A percentile compares a stretch with the other conserved stretches of the same genome.
Conservation (phyloP, 345 rosid species). For the Pugionium dolabratum region DNA sequence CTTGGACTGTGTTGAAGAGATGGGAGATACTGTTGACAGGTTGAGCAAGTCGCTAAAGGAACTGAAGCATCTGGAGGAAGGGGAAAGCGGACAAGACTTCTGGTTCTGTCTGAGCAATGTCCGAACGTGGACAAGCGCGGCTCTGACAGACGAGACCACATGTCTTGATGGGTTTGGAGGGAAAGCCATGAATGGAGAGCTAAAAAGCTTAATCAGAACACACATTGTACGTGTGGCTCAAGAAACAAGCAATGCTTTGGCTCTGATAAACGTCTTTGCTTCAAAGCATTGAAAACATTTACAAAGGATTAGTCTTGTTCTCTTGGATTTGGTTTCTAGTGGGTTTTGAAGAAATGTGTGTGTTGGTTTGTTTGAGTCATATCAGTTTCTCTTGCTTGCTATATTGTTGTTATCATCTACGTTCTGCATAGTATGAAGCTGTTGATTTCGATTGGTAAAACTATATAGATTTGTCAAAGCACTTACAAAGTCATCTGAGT, state of each 20-base stretch:
- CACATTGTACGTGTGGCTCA: conserved; percentile 64
- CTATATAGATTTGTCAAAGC: not conserved
- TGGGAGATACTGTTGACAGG: conserved; percentile 73
- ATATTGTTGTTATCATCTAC: conserved; percentile 13
- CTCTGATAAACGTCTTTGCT: conserved; percentile 67
- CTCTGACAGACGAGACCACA: conserved; percentile 90
- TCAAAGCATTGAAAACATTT: conserved; percentile 36
- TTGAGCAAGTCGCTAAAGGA: conserved; percentile 62
- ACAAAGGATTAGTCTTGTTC: conserved; percentile 4
- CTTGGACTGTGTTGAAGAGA: conserved; percentile 69
- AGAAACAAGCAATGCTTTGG: conserved; percentile 82
- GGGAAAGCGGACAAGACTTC: conserved; percentile 57
- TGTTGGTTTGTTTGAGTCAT: conserved; percentile 14
- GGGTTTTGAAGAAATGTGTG: not conserved
- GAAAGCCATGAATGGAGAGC: conserved; percentile 61
- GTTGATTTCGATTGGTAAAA: not conserved
- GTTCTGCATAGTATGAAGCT: conserved; percentile 10
- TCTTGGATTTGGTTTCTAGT: conserved; percentile 10
- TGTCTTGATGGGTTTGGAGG: conserved; percentile 85
- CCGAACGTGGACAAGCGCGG: conserved; percentile 93
- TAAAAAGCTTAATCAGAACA: conserved; percentile 55
- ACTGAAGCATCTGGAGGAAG: conserved; percentile 52
- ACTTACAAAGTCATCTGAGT: too few species aligned
- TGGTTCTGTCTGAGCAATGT: conserved; percentile 76
- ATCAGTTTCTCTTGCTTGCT: not conserved